A percentile compares a stretch with the other conserved stretches of the same genome.
phyloP scores from a whole-genome alignment of 2,329 filamentous ascomycete species.

The Monilinia fructigena region DNA sequence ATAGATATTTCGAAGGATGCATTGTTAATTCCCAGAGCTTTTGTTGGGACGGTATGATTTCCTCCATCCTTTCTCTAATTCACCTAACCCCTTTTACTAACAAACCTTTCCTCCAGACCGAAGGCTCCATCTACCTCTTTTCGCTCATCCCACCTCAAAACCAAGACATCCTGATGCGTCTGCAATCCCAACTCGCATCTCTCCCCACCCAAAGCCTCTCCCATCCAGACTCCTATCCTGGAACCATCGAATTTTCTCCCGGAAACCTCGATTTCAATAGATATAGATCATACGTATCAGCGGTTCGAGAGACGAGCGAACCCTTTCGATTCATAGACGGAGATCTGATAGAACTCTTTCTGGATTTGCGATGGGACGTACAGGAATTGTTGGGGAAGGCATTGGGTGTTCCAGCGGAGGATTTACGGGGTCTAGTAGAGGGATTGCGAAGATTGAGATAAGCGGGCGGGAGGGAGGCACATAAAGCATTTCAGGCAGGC shows the following conservation, averaged over 20 bases:
- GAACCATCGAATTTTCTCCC: conserved; percentile 57
- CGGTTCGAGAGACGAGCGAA: conserved; percentile 66
- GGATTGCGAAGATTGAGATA: conserved; percentile 62
- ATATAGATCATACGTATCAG: conserved; percentile 80
- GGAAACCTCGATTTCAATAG: conserved; percentile 74
- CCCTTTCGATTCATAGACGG: conserved; percentile 90
- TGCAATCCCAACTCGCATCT: conserved; percentile 70
- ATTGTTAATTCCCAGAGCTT: conserved; percentile 76
- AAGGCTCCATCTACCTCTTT: conserved; percentile 89
- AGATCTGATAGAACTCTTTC: conserved; percentile 81
- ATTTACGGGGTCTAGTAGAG: conserved; percentile 62
- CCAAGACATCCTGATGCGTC: conserved; percentile 76
- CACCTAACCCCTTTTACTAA: conserved; percentile 3
- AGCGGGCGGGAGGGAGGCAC: conserved; percentile 17
- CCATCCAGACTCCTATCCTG: not conserved
- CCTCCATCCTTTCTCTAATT: conserved; percentile 8
- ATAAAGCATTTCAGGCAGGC: no score
- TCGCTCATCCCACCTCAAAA: conserved; percentile 70
- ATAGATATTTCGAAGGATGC: conserved; percentile 64
- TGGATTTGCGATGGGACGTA: conserved; percentile 63
- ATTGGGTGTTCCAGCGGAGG: conserved; percentile 59
- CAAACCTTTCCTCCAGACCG: conserved; percentile 57
- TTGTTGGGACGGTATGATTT: conserved; percentile 75
- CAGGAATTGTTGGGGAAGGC: conserved; percentile 56
- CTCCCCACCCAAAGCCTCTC: not conserved